Conservation (phyloP, 768 basidiomycete species). For the Kondoa subrosea region DNA sequence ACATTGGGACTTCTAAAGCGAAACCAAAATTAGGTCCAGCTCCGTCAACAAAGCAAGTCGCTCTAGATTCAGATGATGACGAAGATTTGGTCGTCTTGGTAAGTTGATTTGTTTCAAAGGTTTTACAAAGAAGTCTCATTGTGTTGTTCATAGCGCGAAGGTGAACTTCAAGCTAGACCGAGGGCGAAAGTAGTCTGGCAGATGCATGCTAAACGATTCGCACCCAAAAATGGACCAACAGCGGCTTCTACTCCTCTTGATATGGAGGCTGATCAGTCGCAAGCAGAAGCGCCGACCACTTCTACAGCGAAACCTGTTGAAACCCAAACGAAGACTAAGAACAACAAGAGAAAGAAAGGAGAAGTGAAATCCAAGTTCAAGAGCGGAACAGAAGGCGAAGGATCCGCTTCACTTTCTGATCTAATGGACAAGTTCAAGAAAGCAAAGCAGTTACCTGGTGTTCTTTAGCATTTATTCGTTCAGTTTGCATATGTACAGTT, state of each 20-base stretch:
- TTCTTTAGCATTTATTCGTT: neutral
- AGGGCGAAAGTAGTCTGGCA: neutral
- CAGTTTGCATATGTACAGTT: neutral
- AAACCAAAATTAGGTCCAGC: neutral
- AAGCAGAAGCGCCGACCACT: neutral
- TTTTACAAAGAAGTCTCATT: too few species aligned
- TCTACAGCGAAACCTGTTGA: neutral
- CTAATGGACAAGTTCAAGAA: neutral
- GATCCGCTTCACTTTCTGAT: neutral
- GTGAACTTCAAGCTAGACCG: neutral
- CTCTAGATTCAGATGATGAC: neutral
- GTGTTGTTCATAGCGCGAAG: neutral
- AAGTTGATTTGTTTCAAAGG: neutral
- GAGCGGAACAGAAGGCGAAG: neutral
- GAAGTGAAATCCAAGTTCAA: neutral
- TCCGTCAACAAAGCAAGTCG: neutral
- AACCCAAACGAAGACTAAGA: neutral
- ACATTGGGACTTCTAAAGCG: neutral
- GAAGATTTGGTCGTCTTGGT: neutral
- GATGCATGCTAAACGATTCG: neutral
- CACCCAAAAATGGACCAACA: neutral
- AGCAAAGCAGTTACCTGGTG: neutral
- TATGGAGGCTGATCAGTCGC: neutral
- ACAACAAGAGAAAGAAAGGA: neutral
- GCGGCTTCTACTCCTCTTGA: neutral